Base-by-base conservation (phyloP, 306 rosid genomes). In the Hippophae gyantsensis region DNA sequence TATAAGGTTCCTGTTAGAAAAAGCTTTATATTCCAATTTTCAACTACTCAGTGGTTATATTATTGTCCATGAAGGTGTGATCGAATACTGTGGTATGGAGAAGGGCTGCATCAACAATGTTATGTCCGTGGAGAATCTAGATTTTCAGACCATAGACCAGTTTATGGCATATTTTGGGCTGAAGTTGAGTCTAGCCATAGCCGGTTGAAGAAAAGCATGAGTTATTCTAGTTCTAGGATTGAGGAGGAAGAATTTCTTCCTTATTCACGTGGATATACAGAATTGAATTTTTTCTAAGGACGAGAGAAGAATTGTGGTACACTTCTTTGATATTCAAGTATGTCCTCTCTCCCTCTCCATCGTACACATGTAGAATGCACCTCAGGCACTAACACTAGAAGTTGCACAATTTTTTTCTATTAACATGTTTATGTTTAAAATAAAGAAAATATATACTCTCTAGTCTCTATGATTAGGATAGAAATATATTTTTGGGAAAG, bases 61-160 rank as follows among this genome's bases (percentile, higher is more conserved):
- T 50, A 67, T 66, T 45, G 32, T 65, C 46, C 13, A 47, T 68
- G 65, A 69, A 93, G 99, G 99, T 93, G 97, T 55, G 99, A 93
- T 79, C 86, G 99, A 32, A 93, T 93, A 62, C 69, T 93, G 79
- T 93, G 97, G 99, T 76, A 80, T 27, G 99, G 97, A 42, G 97
- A 93, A 80, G 99, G 99, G 42, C 97, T 93, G 18, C 99, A 84
- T 71, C 99, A 93, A 76, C 26, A 60, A 69, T 86, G 95, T 11
- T 93, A 93, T 52, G 99, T 86, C 65, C 99, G 99, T 1, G 97
- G 99, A 12, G 97, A 89, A 62, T 93, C 99, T 6, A 79, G 86
- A 42, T 93, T 93, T 70, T 93, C 99, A 42, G 99, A 93, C 65
- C 99, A 93, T 69, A 80, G 97, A 72, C 99, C 97, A 2, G 99